Evolutionary conservation across 257 asterid genomes (phyloP), one percentile per base, ranked within the genome.

Genomic region (Gentiana straminea): DNA sequence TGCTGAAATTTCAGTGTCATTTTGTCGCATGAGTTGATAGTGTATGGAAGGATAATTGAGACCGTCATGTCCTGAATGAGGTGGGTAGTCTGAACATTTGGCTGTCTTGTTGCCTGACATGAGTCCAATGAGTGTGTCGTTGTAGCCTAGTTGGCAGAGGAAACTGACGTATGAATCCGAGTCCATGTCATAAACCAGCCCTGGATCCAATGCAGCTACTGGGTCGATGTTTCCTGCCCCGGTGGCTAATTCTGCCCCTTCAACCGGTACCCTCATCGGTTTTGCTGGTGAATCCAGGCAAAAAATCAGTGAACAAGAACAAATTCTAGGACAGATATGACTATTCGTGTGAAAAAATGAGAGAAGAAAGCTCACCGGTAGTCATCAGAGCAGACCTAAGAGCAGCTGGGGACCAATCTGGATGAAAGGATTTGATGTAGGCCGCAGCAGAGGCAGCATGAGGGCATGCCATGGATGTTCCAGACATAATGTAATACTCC

Each of bases 401-500:
- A 2, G 95, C 94, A 9, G 98, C 83, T 0, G 93, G 87, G 43
- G 98, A 84, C 98, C 98, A 90, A 0, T 60, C 63, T 5, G 94
- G 94, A 68, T 65, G 96, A 68, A 79, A 84, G 3, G 98, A 90
- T 59, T 84, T 90, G 8, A 90, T 89, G 51, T 86, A 90, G 57
- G 98, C 98, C 55, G 95, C 92, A 1, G 64, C 73, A 11, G 96
- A 96, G 24, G 77, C 78, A 15, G 79, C 82, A 53, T 90, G 98
- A 11, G 98, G 98, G 64, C 98, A 86, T 0, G 98, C 55, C 96
- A 90, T 90, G 36, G 98, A 90, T 32, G 98, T 90, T 44, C 98
- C 98, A 1, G 98, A 90, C 94, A 90, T 86, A 68, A 90, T 35
- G 48, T 77, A 84, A 75, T 84, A 90, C 59, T 66, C 59, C 79